Base-by-base conservation (phyloP, 2,329 filamentous ascomycete genomes). In the Hyphodiscus sp. region DNA sequence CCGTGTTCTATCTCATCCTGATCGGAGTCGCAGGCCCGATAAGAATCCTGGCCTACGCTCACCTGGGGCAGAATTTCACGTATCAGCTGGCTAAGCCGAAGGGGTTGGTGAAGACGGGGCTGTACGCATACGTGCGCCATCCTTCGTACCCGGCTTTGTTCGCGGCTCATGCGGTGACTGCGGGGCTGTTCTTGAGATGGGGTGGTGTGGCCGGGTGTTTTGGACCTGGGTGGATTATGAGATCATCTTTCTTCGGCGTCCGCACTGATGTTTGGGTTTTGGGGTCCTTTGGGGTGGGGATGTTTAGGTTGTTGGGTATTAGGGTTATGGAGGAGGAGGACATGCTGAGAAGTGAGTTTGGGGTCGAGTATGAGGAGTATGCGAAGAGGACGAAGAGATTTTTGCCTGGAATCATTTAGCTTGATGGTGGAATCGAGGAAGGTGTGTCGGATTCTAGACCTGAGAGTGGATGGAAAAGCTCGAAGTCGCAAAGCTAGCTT, bases 101-200 rank as follows among this genome's bases (percentile, higher is more conserved):
- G 69, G 76, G 76, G 47, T 78, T 97, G 19, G 87, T 97, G 2
- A 95, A 86, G 0, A 76, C 75, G 30, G 92, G 92, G 0, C 73
- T 96, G 33, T 97, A 96, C 69, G 74, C 75, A 7, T 71, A 79
- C 49, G 74, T 94, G 49, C 77, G 92, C 20, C 92, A 97, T 70
- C 92, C 92, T 16, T 87, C 87, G 55, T 97, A 97, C 71, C 74
- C 74, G 0, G 76, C 75, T 0, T 41, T 75, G 1, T 15, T 70
- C 0, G 30, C 73, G 2, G 55, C 79, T 0, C 49, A 69, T 2
- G 16, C 65, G 0, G 63, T 56, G 42, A 68, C 68, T 47, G 44
- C 60, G 0, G 56, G 61, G 1, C 56, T 77, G 6, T 63, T 75
- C 3, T 51, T 63, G 13, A 61, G 74, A 0, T 52, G 66, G 20